phyloP scores from a whole-genome alignment of 371 early-diverging fungal species.

The Paraphysoderma sedebokerense region DNA sequence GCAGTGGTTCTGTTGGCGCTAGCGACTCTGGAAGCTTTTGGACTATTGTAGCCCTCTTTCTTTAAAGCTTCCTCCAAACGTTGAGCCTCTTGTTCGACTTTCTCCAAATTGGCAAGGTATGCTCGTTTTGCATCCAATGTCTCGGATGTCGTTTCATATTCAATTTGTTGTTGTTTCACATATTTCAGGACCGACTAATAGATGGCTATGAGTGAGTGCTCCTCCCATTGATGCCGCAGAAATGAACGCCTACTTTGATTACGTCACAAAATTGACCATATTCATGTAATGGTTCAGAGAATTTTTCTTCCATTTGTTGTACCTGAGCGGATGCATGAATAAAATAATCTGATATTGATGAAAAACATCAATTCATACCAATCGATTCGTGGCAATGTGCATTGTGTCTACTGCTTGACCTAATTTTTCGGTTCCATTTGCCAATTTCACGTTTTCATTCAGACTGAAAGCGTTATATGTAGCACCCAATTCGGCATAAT shows the following conservation, averaged over 20 bases:
- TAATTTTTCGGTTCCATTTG: constrained; percentile 67
- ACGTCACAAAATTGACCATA: constrained; percentile 69
- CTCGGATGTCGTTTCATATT: constrained; percentile 57
- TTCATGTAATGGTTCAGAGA: constrained; percentile 69
- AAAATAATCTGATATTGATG: constrained; percentile 11
- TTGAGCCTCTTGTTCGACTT: constrained; percentile 67
- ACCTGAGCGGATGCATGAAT: constrained; percentile 4
- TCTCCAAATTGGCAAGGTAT: constrained; percentile 41
- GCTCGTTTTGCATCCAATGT: constrained; percentile 48
- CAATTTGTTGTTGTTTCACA: constrained; percentile 68
- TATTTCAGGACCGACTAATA: constrained; percentile 49
- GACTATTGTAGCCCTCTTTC: neutral
- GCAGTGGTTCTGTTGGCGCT: constrained; percentile 3
- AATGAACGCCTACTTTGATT: constrained; percentile 28
- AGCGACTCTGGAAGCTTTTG: constrained; percentile 3
- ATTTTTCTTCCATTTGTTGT: constrained; percentile 46
- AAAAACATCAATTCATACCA: constrained; percentile 34
- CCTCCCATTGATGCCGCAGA: neutral
- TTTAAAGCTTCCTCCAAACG: constrained; percentile 62
- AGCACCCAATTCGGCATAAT: constrained; percentile 80
- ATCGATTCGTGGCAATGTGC: constrained; percentile 46
- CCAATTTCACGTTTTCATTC: constrained; percentile 28
- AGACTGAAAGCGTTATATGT: constrained; percentile 85
- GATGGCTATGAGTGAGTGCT: neutral
- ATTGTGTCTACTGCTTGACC: constrained; percentile 81